phyloP scores from a whole-genome alignment of 2,329 filamentous ascomycete genomes.

The Xylariomycetidae sp. region DNA sequence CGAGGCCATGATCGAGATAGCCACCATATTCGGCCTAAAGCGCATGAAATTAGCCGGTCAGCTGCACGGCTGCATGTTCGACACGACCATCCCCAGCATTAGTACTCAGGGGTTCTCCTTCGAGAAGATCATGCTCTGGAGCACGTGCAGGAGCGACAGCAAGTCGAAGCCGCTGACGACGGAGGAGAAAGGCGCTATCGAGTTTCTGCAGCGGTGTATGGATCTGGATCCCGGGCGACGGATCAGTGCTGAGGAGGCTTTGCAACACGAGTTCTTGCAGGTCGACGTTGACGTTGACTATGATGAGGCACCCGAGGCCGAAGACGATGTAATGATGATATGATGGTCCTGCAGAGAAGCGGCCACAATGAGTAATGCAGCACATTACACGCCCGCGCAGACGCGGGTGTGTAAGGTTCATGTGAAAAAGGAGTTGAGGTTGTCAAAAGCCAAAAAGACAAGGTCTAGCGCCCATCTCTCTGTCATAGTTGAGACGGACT shows the following conservation, averaged over 20 bases:
- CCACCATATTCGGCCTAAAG: constrained; percentile 83
- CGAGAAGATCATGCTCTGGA: constrained; percentile 95
- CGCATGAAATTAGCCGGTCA: constrained; percentile 80
- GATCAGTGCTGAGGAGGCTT: constrained; percentile 70
- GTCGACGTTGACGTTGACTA: too few species aligned
- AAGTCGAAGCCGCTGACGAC: constrained; percentile 49
- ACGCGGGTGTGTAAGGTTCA: too few species aligned
- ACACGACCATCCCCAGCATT: constrained; percentile 89
- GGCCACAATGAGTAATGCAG: too few species aligned
- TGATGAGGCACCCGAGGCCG: too few species aligned
- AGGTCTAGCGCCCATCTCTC: too few species aligned
- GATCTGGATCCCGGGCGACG: constrained; percentile 71
- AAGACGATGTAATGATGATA: too few species aligned
- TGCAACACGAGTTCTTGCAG: constrained; percentile 70
- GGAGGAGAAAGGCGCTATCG: constrained; percentile 69
- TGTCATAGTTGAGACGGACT: too few species aligned
- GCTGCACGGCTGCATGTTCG: constrained; percentile 85
- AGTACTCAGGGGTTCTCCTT: constrained; percentile 79
- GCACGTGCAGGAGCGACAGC: constrained; percentile 69
- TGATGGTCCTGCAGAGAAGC: too few species aligned
- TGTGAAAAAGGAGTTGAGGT: too few species aligned
- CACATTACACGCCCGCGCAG: too few species aligned
- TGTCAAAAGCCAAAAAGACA: too few species aligned
- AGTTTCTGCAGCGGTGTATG: constrained; percentile 68
- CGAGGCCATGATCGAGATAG: constrained; percentile 95